A percentile compares a stretch with the other conserved stretches of the same genome.
Conservation (phyloP, 305 asterid species). For the Coffea humblotiana region DNA sequence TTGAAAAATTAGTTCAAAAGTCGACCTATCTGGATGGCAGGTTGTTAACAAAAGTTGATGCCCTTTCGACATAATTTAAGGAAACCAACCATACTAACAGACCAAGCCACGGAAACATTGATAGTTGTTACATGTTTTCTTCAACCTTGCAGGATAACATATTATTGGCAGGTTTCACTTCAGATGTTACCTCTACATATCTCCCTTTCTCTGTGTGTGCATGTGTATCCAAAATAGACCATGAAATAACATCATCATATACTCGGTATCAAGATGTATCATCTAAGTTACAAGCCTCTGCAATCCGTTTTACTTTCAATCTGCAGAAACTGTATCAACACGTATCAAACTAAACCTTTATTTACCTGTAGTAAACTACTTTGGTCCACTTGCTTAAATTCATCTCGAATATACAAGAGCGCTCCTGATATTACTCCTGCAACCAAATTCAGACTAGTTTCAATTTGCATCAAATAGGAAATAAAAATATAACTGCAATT, state of each 20-base stretch:
- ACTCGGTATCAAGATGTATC: too few relatives aligned
- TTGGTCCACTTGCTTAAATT: slow-evolving; percentile 66
- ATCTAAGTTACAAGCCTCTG: too few relatives aligned
- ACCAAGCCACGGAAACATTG: background rate
- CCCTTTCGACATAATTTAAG: background rate
- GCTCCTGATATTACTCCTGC: slow-evolving; percentile 99
- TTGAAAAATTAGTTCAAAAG: background rate
- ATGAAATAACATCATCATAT: background rate
- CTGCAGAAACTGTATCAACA: background rate
- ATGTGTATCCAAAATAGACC: background rate
- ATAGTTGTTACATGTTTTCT: background rate
- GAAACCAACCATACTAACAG: background rate
- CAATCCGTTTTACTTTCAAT: too few relatives aligned
- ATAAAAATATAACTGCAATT: background rate
- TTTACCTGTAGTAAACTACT: slow-evolving; percentile 90
- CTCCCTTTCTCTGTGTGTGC: background rate
- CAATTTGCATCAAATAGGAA: slow-evolving; percentile 8
- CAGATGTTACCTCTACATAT: background rate
- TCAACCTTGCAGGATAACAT: background rate
- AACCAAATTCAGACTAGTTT: slow-evolving; percentile 27
- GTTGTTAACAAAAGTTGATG: background rate
- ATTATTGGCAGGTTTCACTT: background rate
- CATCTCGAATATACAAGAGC: slow-evolving; percentile 82
- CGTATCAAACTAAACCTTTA: background rate
- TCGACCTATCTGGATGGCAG: background rate